Conservation (phyloP, 768 basidiomycete species). For the Tulasnella calospora region DNA sequence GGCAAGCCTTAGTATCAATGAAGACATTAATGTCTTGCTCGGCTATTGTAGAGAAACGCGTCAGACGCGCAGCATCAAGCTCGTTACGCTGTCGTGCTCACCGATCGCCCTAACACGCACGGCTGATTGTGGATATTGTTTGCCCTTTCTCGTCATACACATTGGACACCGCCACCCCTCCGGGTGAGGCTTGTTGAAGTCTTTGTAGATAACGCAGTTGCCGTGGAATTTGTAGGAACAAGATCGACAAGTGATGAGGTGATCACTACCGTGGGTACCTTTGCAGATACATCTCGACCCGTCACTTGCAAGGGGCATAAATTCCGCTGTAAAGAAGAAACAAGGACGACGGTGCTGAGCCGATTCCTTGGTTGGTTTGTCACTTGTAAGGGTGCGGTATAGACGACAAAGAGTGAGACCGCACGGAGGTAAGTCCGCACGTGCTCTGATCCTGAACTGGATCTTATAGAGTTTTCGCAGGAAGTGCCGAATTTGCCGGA, state of each 20-base stretch:
- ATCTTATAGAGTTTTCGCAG: slow-evolving; percentile 88
- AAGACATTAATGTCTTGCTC: slow-evolving; percentile 53
- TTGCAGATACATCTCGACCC: slow-evolving; percentile 24
- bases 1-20: slow-evolving; percentile 67
- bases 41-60: slow-evolving; percentile 36
- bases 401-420: slow-evolving; percentile 77
- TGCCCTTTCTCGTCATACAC: slow-evolving; percentile 71
- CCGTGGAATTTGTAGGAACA: slow-evolving; percentile 67
- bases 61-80: slow-evolving; percentile 29
- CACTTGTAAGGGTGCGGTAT: slow-evolving; percentile 67
- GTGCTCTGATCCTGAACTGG: slow-evolving; percentile 72
- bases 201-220: slow-evolving; percentile 49
- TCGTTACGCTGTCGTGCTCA: slow-evolving; percentile 36
- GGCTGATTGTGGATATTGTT: slow-evolving; percentile 66
- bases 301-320: slow-evolving; percentile 17
- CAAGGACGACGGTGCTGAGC: slow-evolving; percentile 23
- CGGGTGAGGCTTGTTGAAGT: not conserved
- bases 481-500: slow-evolving; percentile 74
- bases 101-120: slow-evolving; percentile 64
- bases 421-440: slow-evolving; percentile 57
- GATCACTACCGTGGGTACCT: slow-evolving; percentile 38
- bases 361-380: not conserved
- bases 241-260: slow-evolving; percentile 58
- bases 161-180: slow-evolving; percentile 52
- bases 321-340: slow-evolving; percentile 23